A percentile compares a stretch with the other conserved stretches of the same genome.
phyloP scores from a whole-genome alignment of 2,329 filamentous ascomycete genomes.

The Tolypocladium pustulatum region DNA sequence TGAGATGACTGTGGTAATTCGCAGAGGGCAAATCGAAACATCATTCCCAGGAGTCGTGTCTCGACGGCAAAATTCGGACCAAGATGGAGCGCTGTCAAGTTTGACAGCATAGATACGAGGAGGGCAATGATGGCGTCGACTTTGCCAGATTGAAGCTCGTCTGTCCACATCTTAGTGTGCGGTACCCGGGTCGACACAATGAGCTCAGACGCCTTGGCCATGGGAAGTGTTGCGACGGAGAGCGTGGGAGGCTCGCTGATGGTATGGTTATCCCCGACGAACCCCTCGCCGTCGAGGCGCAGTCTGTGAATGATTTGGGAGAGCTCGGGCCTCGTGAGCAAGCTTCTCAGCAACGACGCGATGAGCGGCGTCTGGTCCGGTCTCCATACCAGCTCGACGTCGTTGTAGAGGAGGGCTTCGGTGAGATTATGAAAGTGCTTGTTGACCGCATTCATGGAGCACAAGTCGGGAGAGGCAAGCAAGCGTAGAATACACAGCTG shows the following conservation, averaged over 20 bases:
- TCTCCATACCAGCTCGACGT: background rate
- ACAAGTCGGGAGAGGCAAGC: background rate
- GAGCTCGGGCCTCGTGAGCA: background rate
- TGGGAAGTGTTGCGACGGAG: background rate
- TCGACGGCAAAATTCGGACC: conserved; percentile 1
- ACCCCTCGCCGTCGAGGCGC: background rate
- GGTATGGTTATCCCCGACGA: background rate
- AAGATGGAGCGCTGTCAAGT: conserved; percentile 1
- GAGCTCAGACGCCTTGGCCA: background rate
- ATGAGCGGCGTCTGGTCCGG: background rate
- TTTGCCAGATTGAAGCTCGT: background rate
- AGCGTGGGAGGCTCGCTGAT: background rate
- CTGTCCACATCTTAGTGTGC: background rate
- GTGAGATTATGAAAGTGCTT: background rate
- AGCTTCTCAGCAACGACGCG: background rate
- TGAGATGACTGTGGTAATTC: background rate
- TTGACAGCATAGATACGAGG: conserved; percentile 1
- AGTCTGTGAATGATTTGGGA: background rate
- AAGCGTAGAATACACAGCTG: background rate
- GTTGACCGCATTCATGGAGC: background rate
- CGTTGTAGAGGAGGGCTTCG: background rate
- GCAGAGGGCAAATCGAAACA: conserved; percentile 3
- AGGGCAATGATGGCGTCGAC: conserved; percentile 4
- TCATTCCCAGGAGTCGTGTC: background rate
- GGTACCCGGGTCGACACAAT: background rate